Percentiles rank a stretch among this genome's conserved stretches.
Evolutionary conservation across 495 filamentous ascomycete species (phyloP).

Genomic region (Xylaria curta): DNA sequence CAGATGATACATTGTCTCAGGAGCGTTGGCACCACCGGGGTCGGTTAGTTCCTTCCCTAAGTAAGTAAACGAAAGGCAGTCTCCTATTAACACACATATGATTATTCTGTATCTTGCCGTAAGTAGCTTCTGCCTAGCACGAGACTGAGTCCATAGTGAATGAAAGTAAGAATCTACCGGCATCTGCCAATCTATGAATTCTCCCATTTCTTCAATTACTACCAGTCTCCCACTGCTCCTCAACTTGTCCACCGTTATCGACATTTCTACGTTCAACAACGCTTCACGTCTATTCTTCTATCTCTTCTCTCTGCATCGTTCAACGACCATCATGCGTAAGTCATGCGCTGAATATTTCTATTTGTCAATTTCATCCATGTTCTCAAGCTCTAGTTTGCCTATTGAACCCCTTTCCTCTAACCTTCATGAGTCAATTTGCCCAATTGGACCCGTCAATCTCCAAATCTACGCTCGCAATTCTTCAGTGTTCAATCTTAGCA

Average conservation of each 20-base stretch:
- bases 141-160: background rate
- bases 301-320: background rate
- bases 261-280: background rate
- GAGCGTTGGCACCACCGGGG: too few species aligned
- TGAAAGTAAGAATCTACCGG: background rate
- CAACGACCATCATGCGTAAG: background rate
- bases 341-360: background rate
- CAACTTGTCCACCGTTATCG: background rate
- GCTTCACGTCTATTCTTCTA: background rate
- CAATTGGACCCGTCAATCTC: too few species aligned
- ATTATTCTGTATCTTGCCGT: background rate
- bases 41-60: too few species aligned
- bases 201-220: background rate
- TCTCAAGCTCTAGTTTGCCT: background rate
- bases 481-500: background rate
- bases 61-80: too few species aligned
- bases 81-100: background rate
- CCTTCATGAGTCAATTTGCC: background rate
- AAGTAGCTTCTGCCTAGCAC: background rate
- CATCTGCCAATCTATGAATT: background rate
- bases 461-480: background rate
- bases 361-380: background rate
- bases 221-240: background rate
- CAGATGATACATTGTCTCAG: too few species aligned
- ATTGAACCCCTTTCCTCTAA: background rate